Conservation (phyloP, 2,329 filamentous ascomycete species). For the Botrytis cinerea region DNA sequence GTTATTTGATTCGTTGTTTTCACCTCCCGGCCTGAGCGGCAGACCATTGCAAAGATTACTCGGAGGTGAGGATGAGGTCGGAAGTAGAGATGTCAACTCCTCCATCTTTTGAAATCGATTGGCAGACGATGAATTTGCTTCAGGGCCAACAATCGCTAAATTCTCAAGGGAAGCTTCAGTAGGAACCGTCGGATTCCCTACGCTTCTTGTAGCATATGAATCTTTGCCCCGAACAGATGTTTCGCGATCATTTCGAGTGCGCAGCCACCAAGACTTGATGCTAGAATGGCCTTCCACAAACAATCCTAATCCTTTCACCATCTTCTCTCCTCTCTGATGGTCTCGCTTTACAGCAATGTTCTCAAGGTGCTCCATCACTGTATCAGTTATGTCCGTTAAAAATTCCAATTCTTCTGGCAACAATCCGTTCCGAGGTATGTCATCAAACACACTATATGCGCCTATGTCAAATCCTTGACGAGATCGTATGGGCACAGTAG, state of each 20-base stretch:
- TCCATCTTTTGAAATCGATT: neutral
- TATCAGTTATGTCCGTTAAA: slow-evolving; percentile 56
- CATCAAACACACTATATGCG: slow-evolving; percentile 52
- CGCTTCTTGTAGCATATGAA: neutral
- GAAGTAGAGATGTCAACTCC: neutral
- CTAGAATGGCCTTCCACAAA: slow-evolving; percentile 24
- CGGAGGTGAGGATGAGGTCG: neutral
- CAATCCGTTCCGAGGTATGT: slow-evolving; percentile 54
- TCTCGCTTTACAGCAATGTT: slow-evolving; percentile 53
- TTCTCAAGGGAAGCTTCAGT: neutral
- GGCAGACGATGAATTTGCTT: neutral
- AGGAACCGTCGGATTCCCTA: neutral
- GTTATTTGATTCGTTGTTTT: neutral
- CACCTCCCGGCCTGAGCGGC: neutral
- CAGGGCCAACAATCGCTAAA: neutral
- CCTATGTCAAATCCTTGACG: slow-evolving; percentile 36
- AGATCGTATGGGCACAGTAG: slow-evolving; percentile 36
- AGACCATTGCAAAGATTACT: neutral
- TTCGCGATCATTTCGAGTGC: slow-evolving; percentile 30
- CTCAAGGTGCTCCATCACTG: slow-evolving; percentile 63
- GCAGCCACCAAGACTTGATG: slow-evolving; percentile 33
- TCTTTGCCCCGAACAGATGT: neutral
- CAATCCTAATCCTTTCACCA: slow-evolving; percentile 24
- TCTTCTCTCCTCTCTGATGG: slow-evolving; percentile 23
- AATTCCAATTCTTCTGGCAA: slow-evolving; percentile 52